phyloP scores from a whole-genome alignment of 1,139 yeast genomes.

The Suhomyces bolitotheri region DNA sequence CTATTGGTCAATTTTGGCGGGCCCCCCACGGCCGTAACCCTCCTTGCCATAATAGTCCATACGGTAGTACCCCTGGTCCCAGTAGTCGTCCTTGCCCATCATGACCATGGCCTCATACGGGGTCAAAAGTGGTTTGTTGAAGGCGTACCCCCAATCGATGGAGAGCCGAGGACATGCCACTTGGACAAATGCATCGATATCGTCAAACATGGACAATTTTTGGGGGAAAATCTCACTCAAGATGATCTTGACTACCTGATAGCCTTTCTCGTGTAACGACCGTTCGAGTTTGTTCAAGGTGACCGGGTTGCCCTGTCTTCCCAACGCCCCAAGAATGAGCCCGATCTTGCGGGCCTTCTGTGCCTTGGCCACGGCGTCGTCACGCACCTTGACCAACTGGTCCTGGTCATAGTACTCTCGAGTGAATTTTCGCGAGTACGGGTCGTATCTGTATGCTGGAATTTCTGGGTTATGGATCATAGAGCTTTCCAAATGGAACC shows the following conservation, averaged over 20 bases:
- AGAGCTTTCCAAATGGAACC: constrained; percentile 92
- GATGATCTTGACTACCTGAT: constrained; percentile 75
- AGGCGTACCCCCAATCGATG: constrained; percentile 99
- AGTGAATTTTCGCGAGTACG: constrained; percentile 89
- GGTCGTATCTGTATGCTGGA: constrained; percentile 93
- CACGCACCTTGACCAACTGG: constrained; percentile 73
- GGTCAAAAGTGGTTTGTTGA: constrained; percentile 84
- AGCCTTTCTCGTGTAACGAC: constrained; percentile 53
- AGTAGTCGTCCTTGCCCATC: constrained; percentile 68
- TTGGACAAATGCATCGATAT: constrained; percentile 92
- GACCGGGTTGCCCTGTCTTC: constrained; percentile 88
- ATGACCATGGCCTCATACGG: constrained; percentile 97
- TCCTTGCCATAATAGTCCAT: constrained; percentile 93
- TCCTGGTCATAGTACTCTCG: constrained; percentile 84
- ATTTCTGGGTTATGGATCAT: constrained; percentile 96
- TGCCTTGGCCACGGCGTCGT: constrained; percentile 66
- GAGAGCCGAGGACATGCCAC: constrained; percentile 97
- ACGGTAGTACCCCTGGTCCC: constrained; percentile 72
- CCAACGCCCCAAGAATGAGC: constrained; percentile 88
- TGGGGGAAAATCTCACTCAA: constrained; percentile 92
- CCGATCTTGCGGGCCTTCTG: constrained; percentile 69
- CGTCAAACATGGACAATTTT: constrained; percentile 90
- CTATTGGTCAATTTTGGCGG: background rate
- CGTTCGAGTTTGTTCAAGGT: constrained; percentile 69
- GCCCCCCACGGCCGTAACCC: constrained; percentile 86